phyloP scores from a whole-genome alignment of 1,284 basidiomycete species.

The Acaromyces ingoldii region DNA sequence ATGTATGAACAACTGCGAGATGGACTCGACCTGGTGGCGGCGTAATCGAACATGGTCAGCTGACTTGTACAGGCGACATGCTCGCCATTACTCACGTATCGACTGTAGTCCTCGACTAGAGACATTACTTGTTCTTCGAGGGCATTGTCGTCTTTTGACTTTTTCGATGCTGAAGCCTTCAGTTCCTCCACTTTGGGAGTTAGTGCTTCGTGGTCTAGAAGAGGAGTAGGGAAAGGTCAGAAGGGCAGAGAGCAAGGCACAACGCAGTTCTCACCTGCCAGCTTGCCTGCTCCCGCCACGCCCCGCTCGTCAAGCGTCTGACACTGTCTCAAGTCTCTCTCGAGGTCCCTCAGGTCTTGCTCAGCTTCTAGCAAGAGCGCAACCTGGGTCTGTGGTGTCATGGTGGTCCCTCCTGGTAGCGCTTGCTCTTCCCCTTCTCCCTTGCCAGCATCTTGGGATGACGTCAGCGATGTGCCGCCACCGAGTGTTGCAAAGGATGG shows the following conservation, averaged over 20 bases:
- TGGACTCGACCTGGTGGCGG: neutral
- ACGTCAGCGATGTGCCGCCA: no score
- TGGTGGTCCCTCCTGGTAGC: neutral
- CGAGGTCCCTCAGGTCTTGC: slow-evolving; percentile 4
- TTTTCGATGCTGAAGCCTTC: neutral
- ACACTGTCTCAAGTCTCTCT: slow-evolving; percentile 9
- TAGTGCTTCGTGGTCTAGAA: neutral
- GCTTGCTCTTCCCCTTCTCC: neutral
- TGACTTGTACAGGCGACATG: neutral
- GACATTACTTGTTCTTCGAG: neutral
- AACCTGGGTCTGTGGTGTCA: slow-evolving; percentile 7
- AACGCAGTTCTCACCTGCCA: slow-evolving; percentile 6
- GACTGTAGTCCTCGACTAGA: neutral
- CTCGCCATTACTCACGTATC: neutral
- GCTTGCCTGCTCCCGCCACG: slow-evolving; percentile 1
- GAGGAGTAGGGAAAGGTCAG: no score
- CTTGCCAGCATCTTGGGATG: no score
- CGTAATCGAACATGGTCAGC: neutral
- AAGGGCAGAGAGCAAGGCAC: neutral
- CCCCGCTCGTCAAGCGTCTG: slow-evolving; percentile 6
- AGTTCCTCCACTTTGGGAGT: neutral
- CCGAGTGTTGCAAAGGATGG: neutral
- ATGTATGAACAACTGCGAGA: slow-evolving; percentile 4
- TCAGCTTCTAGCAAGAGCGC: slow-evolving; percentile 12
- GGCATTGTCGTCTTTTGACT: neutral